phyloP scores from a whole-genome alignment of 2,329 filamentous ascomycete species.

The Colletotrichum noveboracense region DNA sequence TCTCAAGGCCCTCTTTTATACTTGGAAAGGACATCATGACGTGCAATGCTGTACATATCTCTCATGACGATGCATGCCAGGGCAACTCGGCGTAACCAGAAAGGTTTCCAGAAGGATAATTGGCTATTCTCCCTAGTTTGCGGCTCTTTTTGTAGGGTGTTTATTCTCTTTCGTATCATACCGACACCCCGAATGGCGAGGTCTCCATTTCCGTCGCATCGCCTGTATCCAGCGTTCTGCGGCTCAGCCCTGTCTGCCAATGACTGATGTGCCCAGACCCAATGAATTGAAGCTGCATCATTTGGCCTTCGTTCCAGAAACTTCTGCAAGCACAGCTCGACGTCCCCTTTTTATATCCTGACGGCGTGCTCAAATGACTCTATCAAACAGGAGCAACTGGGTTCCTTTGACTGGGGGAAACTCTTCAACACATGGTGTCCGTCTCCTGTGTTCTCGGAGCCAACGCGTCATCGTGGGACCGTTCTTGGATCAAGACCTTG shows the following conservation, averaged over 20 bases:
- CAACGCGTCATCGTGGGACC: not conserved
- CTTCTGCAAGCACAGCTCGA: too few species aligned
- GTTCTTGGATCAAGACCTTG: too few species aligned
- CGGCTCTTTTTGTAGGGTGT: not conserved
- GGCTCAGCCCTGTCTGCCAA: too few species aligned
- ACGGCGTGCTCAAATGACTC: too few species aligned
- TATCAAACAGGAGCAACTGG: not conserved
- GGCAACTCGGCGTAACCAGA: not conserved
- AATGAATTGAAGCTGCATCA: too few species aligned
- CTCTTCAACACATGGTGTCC: rapidly evolving
- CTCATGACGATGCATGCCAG: rapidly evolving
- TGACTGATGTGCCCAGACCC: too few species aligned
- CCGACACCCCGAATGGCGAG: rapidly evolving
- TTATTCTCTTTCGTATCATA: rapidly evolving
- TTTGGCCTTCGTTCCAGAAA: too few species aligned
- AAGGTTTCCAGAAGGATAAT: not conserved
- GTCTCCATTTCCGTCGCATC: too few species aligned
- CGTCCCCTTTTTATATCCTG: too few species aligned
- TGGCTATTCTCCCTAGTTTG: not conserved
- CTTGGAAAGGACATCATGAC: rapidly evolving
- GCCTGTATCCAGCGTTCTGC: too few species aligned
- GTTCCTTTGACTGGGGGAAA: rapidly evolving
- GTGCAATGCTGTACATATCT: not conserved
- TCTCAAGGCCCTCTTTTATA: not conserved
- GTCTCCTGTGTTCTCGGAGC: not conserved